Conservation (phyloP, 495 filamentous ascomycete genomes). For the Polyplosphaeria fusca region DNA sequence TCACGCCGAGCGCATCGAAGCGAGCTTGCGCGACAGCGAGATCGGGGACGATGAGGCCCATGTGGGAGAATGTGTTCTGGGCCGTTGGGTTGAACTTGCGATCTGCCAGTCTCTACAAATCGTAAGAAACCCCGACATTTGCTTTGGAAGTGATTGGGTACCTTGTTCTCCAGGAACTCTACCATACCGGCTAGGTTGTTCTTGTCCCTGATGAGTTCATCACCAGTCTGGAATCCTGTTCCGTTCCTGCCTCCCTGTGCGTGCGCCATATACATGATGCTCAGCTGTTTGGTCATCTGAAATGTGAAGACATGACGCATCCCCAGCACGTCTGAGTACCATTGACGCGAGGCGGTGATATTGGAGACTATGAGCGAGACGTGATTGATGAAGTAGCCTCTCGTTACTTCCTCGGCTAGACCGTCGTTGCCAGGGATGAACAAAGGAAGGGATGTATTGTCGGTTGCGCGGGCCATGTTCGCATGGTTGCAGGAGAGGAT, state of each 20-base stretch:
- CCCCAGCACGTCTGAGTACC: slow-evolving; percentile 50
- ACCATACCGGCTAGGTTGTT: slow-evolving; percentile 39
- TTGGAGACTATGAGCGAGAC: slow-evolving; percentile 45
- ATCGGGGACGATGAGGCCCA: slow-evolving; percentile 38
- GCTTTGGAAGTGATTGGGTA: neutral
- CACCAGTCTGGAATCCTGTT: slow-evolving; percentile 39
- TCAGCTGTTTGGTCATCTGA: slow-evolving; percentile 29
- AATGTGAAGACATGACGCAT: slow-evolving; percentile 49
- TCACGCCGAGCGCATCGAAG: slow-evolving; percentile 24
- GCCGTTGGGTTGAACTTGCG: slow-evolving; percentile 1
- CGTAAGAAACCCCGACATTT: neutral
- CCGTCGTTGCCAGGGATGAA: slow-evolving; percentile 3
- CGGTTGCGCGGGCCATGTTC: neutral
- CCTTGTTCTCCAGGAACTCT: slow-evolving; percentile 35
- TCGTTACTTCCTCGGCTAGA: slow-evolving; percentile 36
- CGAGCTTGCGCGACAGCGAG: slow-evolving; percentile 30
- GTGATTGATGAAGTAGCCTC: slow-evolving; percentile 49
- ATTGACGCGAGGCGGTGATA: slow-evolving; percentile 43
- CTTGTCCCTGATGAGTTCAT: slow-evolving; percentile 37
- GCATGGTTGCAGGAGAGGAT: neutral
- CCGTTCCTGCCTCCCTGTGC: slow-evolving; percentile 41
- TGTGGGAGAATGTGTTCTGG: slow-evolving; percentile 34
- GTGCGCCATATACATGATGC: slow-evolving; percentile 38
- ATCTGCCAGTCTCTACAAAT: neutral
- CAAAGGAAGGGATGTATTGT: neutral